A percentile compares a stretch with the other conserved stretches of the same genome.
Evolutionary conservation across 2,329 filamentous ascomycete species (phyloP).

Genomic region (Fonsecaea multimorphosa): DNA sequence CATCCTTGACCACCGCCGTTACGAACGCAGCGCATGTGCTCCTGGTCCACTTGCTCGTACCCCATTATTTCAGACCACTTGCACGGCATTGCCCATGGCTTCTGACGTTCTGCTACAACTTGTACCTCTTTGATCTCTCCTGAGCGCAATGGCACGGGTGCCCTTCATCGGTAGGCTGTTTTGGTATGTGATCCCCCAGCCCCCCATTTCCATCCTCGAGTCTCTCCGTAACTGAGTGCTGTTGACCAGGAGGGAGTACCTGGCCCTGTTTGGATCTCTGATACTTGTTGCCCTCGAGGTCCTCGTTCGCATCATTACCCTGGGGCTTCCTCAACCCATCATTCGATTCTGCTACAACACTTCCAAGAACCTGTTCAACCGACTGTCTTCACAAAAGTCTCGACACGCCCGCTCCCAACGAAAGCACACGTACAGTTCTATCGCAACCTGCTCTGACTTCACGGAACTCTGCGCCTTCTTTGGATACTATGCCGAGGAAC

Average conservation of each 20-base stretch:
- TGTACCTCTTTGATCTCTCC: conserved; percentile 10
- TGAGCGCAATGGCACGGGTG: conserved; percentile 59
- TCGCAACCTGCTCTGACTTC: conserved; percentile 89
- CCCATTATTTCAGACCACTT: neutral
- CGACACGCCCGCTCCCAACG: conserved; percentile 71
- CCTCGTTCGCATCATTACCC: conserved; percentile 81
- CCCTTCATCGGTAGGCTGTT: conserved; percentile 68
- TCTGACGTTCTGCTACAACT: conserved; percentile 25
- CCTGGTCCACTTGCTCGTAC: conserved; percentile 3
- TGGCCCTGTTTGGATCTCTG: conserved; percentile 84
- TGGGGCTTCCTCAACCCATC: conserved; percentile 81
- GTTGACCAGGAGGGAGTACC: conserved; percentile 74
- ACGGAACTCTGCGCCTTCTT: conserved; percentile 89
- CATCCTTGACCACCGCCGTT: neutral
- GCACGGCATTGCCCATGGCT: conserved; percentile 23
- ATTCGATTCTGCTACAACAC: conserved; percentile 81
- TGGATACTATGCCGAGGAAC: conserved; percentile 93
- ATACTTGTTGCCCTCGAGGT: conserved; percentile 81
- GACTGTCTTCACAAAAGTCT: conserved; percentile 72
- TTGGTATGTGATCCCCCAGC: conserved; percentile 47
- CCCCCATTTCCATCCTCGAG: neutral
- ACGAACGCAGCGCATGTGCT: conserved; percentile 1
- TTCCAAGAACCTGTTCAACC: conserved; percentile 82
- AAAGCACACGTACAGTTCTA: conserved; percentile 72
- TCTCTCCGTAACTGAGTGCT: conserved; percentile 16